phyloP scores from a whole-genome alignment of 129 eudicot species.

The Tagetes erecta region DNA sequence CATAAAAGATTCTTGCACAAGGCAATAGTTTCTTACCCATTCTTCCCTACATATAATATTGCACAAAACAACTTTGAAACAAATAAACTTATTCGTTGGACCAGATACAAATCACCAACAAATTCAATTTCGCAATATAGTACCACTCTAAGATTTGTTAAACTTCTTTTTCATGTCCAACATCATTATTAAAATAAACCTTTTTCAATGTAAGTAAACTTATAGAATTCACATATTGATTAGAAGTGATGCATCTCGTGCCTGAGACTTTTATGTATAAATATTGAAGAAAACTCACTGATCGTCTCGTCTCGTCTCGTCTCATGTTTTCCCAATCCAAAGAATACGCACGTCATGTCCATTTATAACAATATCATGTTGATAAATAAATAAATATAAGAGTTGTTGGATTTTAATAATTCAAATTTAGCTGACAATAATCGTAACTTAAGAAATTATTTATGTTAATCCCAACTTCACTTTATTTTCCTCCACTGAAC shows the following conservation, averaged over 20 bases:
- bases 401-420: no score
- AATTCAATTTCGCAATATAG: background rate
- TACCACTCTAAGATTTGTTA: background rate
- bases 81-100: background rate
- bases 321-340: background rate
- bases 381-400: no score
- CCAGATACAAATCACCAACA: background rate
- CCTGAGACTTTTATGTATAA: background rate
- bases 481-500: no score
- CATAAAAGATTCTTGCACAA: background rate
- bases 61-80: background rate
- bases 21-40: background rate
- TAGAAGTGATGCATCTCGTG: background rate
- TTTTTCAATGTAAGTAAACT: background rate
- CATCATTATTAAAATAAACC: background rate
- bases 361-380: no score
- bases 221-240: background rate
- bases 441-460: no score
- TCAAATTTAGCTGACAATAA: no score
- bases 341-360: background rate
- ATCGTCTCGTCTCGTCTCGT: background rate
- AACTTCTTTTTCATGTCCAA: background rate
- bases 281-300: background rate
- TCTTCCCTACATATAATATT: background rate
- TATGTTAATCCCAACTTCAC: no score